These are phyloP conservation scores for Fonsecaea multimorphosa DNA, from an alignment of 2,329 filamentous ascomycete genomes.

Conservation along the genomic window DNA sequence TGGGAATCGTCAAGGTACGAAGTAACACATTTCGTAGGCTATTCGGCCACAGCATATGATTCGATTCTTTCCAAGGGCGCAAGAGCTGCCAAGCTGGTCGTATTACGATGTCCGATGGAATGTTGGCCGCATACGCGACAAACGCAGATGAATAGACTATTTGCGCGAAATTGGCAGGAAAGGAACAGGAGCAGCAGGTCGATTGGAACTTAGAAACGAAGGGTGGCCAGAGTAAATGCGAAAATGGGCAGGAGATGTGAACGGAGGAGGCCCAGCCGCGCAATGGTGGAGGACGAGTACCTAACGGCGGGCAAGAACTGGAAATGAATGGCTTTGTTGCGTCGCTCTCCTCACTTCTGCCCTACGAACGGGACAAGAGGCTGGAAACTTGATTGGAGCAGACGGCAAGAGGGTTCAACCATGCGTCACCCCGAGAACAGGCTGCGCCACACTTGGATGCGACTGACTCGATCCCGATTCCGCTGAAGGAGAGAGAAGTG, in stretches of 20 bases:
- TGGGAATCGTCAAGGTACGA: slow-evolving; percentile 12
- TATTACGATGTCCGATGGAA: neutral
- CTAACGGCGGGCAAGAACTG: slow-evolving; percentile 10
- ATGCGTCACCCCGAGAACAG: slow-evolving; percentile 2
- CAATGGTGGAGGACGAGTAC: slow-evolving; percentile 12
- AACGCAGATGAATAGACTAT: neutral
- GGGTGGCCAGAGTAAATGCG: neutral
- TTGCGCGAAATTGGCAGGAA: neutral
- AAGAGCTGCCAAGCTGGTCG: neutral
- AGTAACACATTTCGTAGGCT: slow-evolving; percentile 13
- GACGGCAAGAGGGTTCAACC: neutral
- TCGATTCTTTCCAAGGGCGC: neutral
- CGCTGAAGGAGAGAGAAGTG: neutral
- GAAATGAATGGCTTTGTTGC: neutral
- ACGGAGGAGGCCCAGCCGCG: slow-evolving; percentile 1
- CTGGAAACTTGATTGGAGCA: slow-evolving; percentile 1
- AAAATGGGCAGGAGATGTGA: neutral
- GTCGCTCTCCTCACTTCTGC: slow-evolving; percentile 19
- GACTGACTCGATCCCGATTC: neutral
- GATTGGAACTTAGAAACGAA: neutral
- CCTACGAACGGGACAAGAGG: slow-evolving; percentile 14
- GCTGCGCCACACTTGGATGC: slow-evolving; percentile 5
- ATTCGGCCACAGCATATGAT: neutral
- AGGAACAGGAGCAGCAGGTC: neutral
- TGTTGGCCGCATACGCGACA: neutral